phyloP scores from a whole-genome alignment of 768 basidiomycete species.

The Mycena haematopus region DNA sequence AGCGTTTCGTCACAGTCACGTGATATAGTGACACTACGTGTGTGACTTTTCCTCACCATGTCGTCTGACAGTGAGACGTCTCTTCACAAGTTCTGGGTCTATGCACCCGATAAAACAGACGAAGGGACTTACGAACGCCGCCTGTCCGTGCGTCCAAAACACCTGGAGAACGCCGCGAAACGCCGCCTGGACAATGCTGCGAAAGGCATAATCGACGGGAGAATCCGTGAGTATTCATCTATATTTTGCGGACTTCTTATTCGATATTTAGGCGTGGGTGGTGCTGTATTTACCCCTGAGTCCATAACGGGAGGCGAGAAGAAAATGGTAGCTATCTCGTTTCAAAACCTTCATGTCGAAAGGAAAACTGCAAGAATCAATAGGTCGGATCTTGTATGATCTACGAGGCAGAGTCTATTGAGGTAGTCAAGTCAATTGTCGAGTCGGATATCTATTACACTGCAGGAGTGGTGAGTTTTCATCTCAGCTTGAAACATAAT shows the following conservation, averaged over 20 bases:
- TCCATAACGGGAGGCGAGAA: slow-evolving; percentile 54
- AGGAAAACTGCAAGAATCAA: too few species aligned
- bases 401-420: slow-evolving; percentile 57
- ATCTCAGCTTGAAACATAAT: neutral
- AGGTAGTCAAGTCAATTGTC: slow-evolving; percentile 42
- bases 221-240: slow-evolving; percentile 54
- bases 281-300: slow-evolving; percentile 65
- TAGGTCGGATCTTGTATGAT: slow-evolving; percentile 57
- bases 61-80: slow-evolving; percentile 38
- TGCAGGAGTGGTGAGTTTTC: slow-evolving; percentile 44
- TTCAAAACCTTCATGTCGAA: too few species aligned
- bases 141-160: slow-evolving; percentile 58
- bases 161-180: slow-evolving; percentile 54
- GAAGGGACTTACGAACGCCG: slow-evolving; percentile 62
- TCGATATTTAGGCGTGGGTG: slow-evolving; percentile 58
- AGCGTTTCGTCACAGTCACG: too few species aligned
- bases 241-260: neutral
- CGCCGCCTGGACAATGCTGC: slow-evolving; percentile 59
- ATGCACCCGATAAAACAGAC: slow-evolving; percentile 71
- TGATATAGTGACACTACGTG: too few species aligned
- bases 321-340: slow-evolving; percentile 50
- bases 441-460: slow-evolving; percentile 47
- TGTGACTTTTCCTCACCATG: slow-evolving; percentile 10
- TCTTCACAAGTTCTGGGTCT: slow-evolving; percentile 57
- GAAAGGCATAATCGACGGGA: slow-evolving; percentile 46